Evolutionary conservation across 2,329 filamentous ascomycete species (phyloP), one percentile per base, ranked within the genome.

Genomic region (Colletotrichum limetticola): DNA sequence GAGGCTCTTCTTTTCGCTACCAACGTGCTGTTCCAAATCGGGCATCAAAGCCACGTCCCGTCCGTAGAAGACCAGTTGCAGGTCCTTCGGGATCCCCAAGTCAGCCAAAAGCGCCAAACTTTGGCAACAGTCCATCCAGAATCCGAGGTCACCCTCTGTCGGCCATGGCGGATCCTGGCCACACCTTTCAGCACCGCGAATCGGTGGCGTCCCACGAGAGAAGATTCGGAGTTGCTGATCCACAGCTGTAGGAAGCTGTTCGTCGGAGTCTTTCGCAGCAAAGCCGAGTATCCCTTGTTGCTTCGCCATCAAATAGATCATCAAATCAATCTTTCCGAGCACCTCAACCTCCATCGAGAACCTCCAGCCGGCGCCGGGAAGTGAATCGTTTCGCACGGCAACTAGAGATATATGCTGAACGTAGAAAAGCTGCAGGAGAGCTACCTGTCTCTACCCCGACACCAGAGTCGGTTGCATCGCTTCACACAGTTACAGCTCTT

Each of bases 401-500:
- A 37, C 59, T 77, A 3, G 75, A 77, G 46, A 66, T 62, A 8
- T 74, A 71, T 35, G 72, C 70, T 4, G 56, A 86, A 57, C 80
- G 80, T 5, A 79, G 83, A 12, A 80, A 79, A 24, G 80, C 80
- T 12, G 78, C 81, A 46, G 82, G 83, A 0, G 86, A 83, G 68
- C 72, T 80, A 32, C 81, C 82, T 1, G 75, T 83, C 19, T 81
- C 82, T 12, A 85, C 84, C 1, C 82, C 86, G 5, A 85, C 84
- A 61, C 81, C 72, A 78, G 81, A 82, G 14, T 86, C 86, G 3
- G 82, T 79, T n/a, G 76, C 78, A 61, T 89, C 85, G 55, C 80
- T 86, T 58, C 84, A 85, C 71, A 91, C 89, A 2, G 82, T 91
- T 22, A 83, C 85, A 30, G 87, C 86, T 35, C 80, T 91, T 3